phyloP scores from a whole-genome alignment of 2,329 filamentous ascomycete genomes.

The Alternaria metachromatica region DNA sequence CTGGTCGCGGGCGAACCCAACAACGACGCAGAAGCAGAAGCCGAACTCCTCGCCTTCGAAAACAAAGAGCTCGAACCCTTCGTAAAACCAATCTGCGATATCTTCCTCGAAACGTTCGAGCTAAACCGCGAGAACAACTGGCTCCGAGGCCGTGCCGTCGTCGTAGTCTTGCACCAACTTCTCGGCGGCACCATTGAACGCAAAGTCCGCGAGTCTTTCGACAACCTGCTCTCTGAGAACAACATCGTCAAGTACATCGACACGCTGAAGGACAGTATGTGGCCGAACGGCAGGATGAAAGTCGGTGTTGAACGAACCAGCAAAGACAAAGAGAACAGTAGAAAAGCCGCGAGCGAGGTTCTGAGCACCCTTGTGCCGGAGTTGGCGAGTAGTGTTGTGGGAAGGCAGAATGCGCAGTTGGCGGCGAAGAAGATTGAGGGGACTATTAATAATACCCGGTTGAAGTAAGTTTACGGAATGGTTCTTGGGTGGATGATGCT shows the following conservation, averaged over 20 bases:
- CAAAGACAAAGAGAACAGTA: conserved; percentile 78
- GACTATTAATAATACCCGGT: conserved; percentile 84
- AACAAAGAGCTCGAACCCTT: conserved; percentile 83
- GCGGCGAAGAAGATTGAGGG: conserved; percentile 89
- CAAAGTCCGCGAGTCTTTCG: conserved; percentile 87
- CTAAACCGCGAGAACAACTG: conserved; percentile 95
- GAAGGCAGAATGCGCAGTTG: conserved; percentile 86
- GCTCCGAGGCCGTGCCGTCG: conserved; percentile 92
- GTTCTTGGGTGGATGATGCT: conserved; percentile 12
- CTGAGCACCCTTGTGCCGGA: conserved; percentile 90
- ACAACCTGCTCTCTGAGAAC: conserved; percentile 76
- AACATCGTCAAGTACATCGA: conserved; percentile 77
- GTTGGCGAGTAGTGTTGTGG: conserved; percentile 90
- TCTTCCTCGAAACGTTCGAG: conserved; percentile 95
- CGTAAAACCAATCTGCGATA: conserved; percentile 96
- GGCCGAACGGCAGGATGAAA: conserved; percentile 72
- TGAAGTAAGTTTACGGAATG: conserved; percentile 71
- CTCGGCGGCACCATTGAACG: conserved; percentile 95
- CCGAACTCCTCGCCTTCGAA: conserved; percentile 92
- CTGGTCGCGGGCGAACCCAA: conserved; percentile 55
- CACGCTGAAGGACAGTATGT: conserved; percentile 77
- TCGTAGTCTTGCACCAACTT: conserved; percentile 94
- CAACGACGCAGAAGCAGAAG: conserved; percentile 79
- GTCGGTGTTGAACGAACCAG: conserved; percentile 64
- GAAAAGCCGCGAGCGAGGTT: conserved; percentile 87